Base-by-base conservation (phyloP, 441 rosid species). In the Populus hybrid region DNA sequence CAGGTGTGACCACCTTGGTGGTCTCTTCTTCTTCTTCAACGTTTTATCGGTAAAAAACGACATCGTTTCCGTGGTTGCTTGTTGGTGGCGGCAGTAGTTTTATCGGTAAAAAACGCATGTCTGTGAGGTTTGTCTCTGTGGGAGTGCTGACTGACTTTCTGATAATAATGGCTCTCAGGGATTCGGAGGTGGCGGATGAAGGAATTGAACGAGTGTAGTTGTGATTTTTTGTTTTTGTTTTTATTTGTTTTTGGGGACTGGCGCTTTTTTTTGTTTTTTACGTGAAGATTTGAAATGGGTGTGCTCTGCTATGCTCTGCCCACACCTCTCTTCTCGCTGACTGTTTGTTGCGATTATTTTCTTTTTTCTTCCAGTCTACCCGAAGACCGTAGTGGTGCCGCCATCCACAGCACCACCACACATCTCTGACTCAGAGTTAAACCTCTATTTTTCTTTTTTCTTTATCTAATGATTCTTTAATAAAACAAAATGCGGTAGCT, bases 1-100 rank as follows among this genome's bases (percentile, higher is more conserved):
- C 70, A 90, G 78, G 66, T 89, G 88, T 0, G 98, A 91, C 98
- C 96, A 92, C 71, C 86, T 86, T 3, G 93, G 81, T 35, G 84
- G 69, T 70, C 86, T 88, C 84, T 85, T 87, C 88, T 82, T 88
- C 88, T 82, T 88, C 84, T 82, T 46, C 61, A 69, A 76, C 75
- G 84, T 81, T 28, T 80, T 84, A 81, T 83, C 86, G 34, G 81
- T 83, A 42, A 79, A 40, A 76, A 74, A 83, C 69, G 95, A 86
- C 97, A 92, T 95, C 61, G 79, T 18, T 61, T 21, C 1, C 10
- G 20, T 38, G 2, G 12, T 6, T 2, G 34, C 21, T 3, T 6
- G 26, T 23, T 32, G 64, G 18, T 21, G 54, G 26, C 8, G 64
- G 57, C 10, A 8, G 46, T 3, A 10, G 42, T 38, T 28, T 28